Conservation (phyloP, 2,329 filamentous ascomycete genomes). For the Xylariaceae sp. region DNA sequence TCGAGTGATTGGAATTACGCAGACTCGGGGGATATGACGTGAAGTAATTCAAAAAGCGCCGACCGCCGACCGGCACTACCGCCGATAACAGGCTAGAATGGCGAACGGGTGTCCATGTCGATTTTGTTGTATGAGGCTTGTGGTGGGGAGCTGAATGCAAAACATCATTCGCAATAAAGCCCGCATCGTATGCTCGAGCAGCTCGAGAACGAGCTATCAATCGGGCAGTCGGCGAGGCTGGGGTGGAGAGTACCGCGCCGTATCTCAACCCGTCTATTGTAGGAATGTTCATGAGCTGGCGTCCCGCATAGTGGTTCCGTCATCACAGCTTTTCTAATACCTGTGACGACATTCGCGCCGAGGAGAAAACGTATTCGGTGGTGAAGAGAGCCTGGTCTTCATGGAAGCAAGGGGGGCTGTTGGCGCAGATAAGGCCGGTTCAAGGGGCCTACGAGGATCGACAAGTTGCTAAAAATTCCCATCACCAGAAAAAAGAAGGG, state of each 20-base stretch:
- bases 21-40: constrained; percentile 16
- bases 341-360: constrained; percentile 13
- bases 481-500: constrained; percentile 1
- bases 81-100: constrained; percentile 10
- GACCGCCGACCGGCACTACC: constrained; percentile 20
- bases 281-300: constrained; percentile 53
- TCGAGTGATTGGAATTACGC: constrained; percentile 23
- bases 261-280: constrained; percentile 56
- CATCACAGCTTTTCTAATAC: constrained; percentile 29
- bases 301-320: constrained; percentile 36
- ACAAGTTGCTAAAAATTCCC: background rate
- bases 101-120: constrained; percentile 5
- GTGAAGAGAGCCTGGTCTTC: background rate
- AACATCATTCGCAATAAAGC: background rate
- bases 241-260: constrained; percentile 48
- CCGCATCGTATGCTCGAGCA: constrained; percentile 13
- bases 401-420: background rate
- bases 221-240: constrained; percentile 34
- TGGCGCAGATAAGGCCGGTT: background rate
- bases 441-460: background rate
- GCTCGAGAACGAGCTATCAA: constrained; percentile 15
- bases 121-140: background rate
- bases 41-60: constrained; percentile 20
- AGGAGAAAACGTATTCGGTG: background rate
- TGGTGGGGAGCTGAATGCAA: constrained; percentile 7